Base-by-base conservation (phyloP, 306 rosid genomes). In the Cicer arietinum region DNA sequence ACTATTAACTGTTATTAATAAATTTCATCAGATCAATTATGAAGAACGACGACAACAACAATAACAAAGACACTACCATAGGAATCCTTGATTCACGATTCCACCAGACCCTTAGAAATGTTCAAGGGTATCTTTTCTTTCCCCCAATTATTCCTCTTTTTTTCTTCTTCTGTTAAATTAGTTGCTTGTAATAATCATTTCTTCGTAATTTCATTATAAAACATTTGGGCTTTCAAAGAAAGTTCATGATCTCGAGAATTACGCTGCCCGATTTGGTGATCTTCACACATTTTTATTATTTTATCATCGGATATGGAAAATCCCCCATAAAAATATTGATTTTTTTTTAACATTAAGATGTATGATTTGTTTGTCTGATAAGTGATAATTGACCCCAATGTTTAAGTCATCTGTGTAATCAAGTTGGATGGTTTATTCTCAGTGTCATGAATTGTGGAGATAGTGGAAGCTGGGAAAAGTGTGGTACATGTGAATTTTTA, bases 81-180 rank as follows among this genome's bases (percentile, higher is more conserved):
- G 83, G 88, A 67, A 79, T 78, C 76, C 77, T 75, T 1, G 98
- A 91, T 74, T 88, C 97, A 25, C 88, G 98, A 81, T 91, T 94
- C 85, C 91, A 82, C 64, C 98, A 94, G 83, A 94, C 97, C 77
- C 96, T 94, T 81, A 76, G 92, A 72, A 91, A 86, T 86, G 98
- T 94, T 59, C 98, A 91, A 88, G 96, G 98, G 97, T 91, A 81
- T 18, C 25, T 30, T n/a, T 46, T 69, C 46, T 5, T 7, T 30
- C 47, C 63, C 56, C 58, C 65, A 37, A 10, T 7, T 30, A 16
- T 10, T 74, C 50, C 47, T 54, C 40, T 2, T 75, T 6, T 51
- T 76, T 79, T 73, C 77, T 78, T 86, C 58, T 57, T 37, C 18
- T 62, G 10, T 43, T 17, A 25, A 63, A 11, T 44, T 63, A 1